These are phyloP conservation scores for Globisporangium paroecandrum DNA, from an alignment of 352 stramenopile genomes.

Conservation along the genomic window DNA sequence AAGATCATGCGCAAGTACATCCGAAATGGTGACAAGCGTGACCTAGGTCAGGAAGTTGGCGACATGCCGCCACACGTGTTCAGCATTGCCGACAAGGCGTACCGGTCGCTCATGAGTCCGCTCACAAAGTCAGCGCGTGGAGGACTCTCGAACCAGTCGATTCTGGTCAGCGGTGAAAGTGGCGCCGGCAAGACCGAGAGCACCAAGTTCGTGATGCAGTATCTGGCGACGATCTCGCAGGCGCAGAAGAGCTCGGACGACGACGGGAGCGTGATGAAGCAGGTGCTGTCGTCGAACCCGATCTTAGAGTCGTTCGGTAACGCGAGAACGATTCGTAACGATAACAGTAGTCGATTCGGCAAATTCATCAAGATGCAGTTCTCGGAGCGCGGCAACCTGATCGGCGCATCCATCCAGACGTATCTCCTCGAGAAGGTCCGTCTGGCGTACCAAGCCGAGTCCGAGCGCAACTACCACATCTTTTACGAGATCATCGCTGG, in stretches of 20 bases:
- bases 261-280: constrained; percentile 81
- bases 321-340: constrained; percentile 95
- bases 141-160: constrained; percentile 81
- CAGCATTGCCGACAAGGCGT: constrained; percentile 88
- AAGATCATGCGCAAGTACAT: constrained; percentile 89
- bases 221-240: constrained; percentile 90
- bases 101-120: constrained; percentile 71
- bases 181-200: constrained; percentile 96
- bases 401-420: constrained; percentile 92
- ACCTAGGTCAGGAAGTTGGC: constrained; percentile 51
- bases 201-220: constrained; percentile 96
- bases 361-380: constrained; percentile 99
- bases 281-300: constrained; percentile 97
- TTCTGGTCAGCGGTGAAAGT: constrained; percentile 90
- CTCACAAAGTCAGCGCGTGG: constrained; percentile 30
- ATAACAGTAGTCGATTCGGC: constrained; percentile 96
- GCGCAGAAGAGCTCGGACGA: constrained; percentile 23
- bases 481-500: constrained; percentile 94
- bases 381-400: constrained; percentile 58
- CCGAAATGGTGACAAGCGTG: constrained; percentile 72
- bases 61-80: constrained; percentile 91
- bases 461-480: constrained; percentile 96
- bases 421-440: constrained; percentile 97
- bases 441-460: constrained; percentile 89
- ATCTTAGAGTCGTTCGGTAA: constrained; percentile 99